Evolutionary conservation across 2,329 filamentous ascomycete genomes (phyloP).

Genomic region (Fusarium sp.): DNA sequence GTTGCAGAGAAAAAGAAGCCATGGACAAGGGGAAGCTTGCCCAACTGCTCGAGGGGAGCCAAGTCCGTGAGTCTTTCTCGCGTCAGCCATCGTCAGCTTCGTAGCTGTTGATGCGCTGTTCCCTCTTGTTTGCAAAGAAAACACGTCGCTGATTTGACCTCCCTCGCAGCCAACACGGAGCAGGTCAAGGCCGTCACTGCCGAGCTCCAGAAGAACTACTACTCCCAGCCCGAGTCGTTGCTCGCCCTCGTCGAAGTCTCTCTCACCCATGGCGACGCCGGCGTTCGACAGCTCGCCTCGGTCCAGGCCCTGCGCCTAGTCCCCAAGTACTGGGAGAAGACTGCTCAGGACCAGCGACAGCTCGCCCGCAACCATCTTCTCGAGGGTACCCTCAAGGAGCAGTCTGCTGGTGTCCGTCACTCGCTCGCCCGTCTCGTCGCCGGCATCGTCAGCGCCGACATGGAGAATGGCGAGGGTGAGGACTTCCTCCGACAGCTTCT

Average conservation of each 20-base stretch:
- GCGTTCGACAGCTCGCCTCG: constrained; percentile 88
- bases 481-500: constrained; percentile 84
- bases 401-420: constrained; percentile 81
- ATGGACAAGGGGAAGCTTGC: constrained; percentile 79
- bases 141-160: constrained; percentile 23
- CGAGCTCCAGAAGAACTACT: constrained; percentile 93
- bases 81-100: background rate
- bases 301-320: constrained; percentile 90
- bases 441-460: constrained; percentile 85
- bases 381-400: constrained; percentile 84
- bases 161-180: constrained; percentile 80
- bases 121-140: background rate
- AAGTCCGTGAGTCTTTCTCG: constrained; percentile 76
- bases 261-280: constrained; percentile 77
- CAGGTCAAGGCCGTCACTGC: constrained; percentile 91
- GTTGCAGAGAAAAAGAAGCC: constrained; percentile 33
- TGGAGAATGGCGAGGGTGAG: constrained; percentile 79
- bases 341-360: constrained; percentile 80
- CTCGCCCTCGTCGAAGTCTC: constrained; percentile 89
- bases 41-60: constrained; percentile 85
- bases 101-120: constrained; percentile 10
- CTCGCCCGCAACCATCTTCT: constrained; percentile 86
- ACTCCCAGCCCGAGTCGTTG: constrained; percentile 85
- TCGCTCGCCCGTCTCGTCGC: constrained; percentile 90
- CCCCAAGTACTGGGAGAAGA: constrained; percentile 84